These are phyloP conservation scores for Dryadomyces quercivorus DNA, from an alignment of 2,329 filamentous ascomycete genomes.

Conservation along the genomic window DNA sequence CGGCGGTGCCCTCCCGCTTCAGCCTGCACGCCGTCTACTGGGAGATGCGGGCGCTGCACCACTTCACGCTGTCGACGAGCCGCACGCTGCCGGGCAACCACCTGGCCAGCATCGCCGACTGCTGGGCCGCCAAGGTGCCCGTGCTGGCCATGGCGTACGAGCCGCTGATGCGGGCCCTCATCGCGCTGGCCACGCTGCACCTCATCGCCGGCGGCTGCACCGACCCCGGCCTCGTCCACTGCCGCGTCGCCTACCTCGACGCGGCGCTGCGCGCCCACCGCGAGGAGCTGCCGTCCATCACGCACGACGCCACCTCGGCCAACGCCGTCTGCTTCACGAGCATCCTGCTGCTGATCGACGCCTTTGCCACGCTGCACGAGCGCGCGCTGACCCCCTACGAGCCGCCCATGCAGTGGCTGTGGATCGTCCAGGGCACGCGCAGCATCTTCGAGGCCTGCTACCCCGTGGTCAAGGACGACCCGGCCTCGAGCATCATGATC, in stretches of 20 bases:
- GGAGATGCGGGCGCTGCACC: conserved; percentile 15
- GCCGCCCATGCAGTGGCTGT: conserved; percentile 15
- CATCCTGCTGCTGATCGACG: background rate
- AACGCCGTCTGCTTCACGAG: background rate
- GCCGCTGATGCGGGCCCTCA: conserved; percentile 14
- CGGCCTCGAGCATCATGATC: background rate
- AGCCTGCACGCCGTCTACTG: conserved; percentile 7
- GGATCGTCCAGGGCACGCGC: conserved; percentile 14
- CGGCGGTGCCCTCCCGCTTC: background rate
- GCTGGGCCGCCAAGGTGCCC: conserved; percentile 13
- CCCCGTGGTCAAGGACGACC: background rate
- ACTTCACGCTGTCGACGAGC: conserved; percentile 11
- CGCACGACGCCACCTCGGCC: background rate
- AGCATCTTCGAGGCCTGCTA: conserved; percentile 8
- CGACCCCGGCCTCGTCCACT: conserved; percentile 1
- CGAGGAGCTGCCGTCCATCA: background rate
- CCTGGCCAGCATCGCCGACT: conserved; percentile 7
- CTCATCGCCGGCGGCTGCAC: conserved; percentile 8
- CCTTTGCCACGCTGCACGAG: conserved; percentile 5
- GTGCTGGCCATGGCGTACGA: conserved; percentile 13
- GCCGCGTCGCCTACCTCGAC: background rate
- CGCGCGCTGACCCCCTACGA: conserved; percentile 13
- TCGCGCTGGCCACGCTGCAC: conserved; percentile 13
- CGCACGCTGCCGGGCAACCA: conserved; percentile 13
- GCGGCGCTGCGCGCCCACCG: background rate